Evolutionary conservation across 768 basidiomycete genomes (phyloP), one percentile per base, ranked within the genome.

Genomic region (Favolaschia claudopus): DNA sequence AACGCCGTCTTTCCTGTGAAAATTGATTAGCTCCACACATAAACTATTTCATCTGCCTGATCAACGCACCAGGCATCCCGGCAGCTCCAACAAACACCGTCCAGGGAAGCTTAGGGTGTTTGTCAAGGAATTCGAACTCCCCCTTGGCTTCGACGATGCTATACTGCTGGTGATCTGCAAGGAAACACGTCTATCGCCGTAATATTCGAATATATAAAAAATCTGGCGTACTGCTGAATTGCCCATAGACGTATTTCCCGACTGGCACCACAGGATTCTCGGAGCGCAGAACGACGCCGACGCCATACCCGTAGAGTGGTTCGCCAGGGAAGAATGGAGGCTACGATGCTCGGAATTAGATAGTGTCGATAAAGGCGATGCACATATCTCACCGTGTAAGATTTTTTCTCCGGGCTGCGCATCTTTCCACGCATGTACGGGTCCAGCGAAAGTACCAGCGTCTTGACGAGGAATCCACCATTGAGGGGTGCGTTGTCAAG

Each of bases 31-130:
- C n/a, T n/a, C n/a, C n/a, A n/a, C n/a, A n/a, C n/a, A n/a, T n/a
- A n/a, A n/a, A n/a, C n/a, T 6, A 46, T 20, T 15, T 6, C 32
- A 19, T 22, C n/a, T n/a, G 40, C 1, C n/a, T n/a, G n/a, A n/a
- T n/a, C 24, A 27, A 71, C 79, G 46, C 69, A 81, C 80, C 77
- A 73, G 83, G 78, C 82, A 85, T 85, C 13, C 86, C 85, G 5
- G 77, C 73, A 3, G 80, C 78, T 17, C 86, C 85, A 31, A 84
- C 64, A 62, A 79, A 84, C 0, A 71, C 71, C 17, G 52, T 45
- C 51, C 34, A 54, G n/a, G 62, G 40, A 6, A 61, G 29, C 10
- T 15, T 17, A 7, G 52, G 32, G 27, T 48, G 17, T 19, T 38
- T 31, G 38, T 22, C 44, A 40, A 46, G 19, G 17, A 55, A 22